Percentiles rank a stretch among this genome's conserved stretches.
Evolutionary conservation across 495 filamentous ascomycete species (phyloP).

Genomic region (Aspergillus kassunensis): DNA sequence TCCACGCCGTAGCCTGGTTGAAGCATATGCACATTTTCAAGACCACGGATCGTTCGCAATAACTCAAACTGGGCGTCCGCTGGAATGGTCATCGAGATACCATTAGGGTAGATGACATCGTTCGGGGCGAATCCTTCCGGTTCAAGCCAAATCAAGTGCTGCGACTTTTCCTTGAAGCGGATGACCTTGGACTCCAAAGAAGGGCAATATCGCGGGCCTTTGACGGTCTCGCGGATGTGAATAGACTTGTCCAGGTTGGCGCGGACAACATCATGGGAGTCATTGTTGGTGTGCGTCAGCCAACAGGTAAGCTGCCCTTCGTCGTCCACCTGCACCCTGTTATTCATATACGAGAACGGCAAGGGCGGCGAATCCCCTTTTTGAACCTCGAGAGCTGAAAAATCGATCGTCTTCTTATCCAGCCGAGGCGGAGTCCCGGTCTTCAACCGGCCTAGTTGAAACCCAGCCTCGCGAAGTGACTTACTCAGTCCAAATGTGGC

Average conservation of each 20-base stretch:
- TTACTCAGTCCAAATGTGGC: conserved; percentile 93
- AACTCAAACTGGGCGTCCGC: conserved; percentile 78
- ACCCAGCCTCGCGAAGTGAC: conserved; percentile 83
- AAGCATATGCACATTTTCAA: conserved; percentile 89
- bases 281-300: conserved; percentile 78
- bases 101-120: conserved; percentile 92
- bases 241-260: conserved; percentile 87
- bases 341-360: conserved; percentile 90
- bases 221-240: conserved; percentile 93
- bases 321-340: conserved; percentile 66
- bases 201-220: conserved; percentile 91
- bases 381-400: conserved; percentile 64
- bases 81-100: conserved; percentile 94
- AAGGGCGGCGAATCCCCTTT: conserved; percentile 78
- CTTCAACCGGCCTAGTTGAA: conserved; percentile 86
- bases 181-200: conserved; percentile 94
- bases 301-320: conserved; percentile 72
- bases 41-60: conserved; percentile 76
- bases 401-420: conserved; percentile 80
- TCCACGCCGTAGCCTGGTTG: conserved; percentile 97
- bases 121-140: conserved; percentile 87
- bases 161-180: conserved; percentile 71
- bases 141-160: conserved; percentile 91
- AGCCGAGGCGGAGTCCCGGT: conserved; percentile 92
- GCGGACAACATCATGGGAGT: conserved; percentile 78